Conservation (phyloP, 2,329 filamentous ascomycete species). For the Thelonectria blattea region DNA sequence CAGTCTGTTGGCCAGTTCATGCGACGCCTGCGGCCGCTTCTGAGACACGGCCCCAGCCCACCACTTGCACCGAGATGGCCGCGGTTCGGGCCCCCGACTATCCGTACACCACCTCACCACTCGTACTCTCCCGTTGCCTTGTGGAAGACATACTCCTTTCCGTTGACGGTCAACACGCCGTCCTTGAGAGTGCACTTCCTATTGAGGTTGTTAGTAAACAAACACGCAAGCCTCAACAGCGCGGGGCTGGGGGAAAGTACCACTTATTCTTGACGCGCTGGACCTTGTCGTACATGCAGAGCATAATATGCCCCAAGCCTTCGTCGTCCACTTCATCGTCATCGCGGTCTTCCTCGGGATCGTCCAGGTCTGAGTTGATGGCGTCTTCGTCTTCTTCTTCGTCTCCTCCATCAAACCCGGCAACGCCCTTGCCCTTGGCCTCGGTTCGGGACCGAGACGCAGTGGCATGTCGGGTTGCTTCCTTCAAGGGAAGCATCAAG, state of each 20-base stretch:
- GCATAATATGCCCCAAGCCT: constrained; percentile 85
- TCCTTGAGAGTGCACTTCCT: constrained; percentile 99
- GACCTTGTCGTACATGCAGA: constrained; percentile 99
- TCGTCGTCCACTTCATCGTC: constrained; percentile 91
- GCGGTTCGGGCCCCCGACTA: constrained; percentile 13
- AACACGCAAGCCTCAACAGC: not conserved
- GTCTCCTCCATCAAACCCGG: constrained; percentile 68
- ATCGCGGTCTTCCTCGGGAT: constrained; percentile 83
- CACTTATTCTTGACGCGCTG: constrained; percentile 99
- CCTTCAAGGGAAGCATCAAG: constrained; percentile 74
- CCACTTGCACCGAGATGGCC: constrained; percentile 5
- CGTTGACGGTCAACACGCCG: constrained; percentile 89
- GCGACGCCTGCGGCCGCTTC: constrained; percentile 22
- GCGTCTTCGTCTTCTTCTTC: constrained; percentile 85
- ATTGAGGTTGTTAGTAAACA: constrained; percentile 21
- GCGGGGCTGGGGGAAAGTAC: constrained; percentile 50
- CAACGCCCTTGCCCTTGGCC: constrained; percentile 44
- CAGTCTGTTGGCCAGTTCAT: constrained; percentile 35
- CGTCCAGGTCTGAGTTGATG: constrained; percentile 97
- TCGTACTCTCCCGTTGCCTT: constrained; percentile 98
- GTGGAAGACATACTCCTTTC: constrained; percentile 97
- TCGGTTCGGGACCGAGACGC: constrained; percentile 27
- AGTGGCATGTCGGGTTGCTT: constrained; percentile 50
- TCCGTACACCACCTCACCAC: constrained; percentile 67
- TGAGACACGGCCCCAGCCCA: constrained; percentile 23